Base-by-base conservation (phyloP, 441 rosid species). In the Pelargonium fulgidum region DNA sequence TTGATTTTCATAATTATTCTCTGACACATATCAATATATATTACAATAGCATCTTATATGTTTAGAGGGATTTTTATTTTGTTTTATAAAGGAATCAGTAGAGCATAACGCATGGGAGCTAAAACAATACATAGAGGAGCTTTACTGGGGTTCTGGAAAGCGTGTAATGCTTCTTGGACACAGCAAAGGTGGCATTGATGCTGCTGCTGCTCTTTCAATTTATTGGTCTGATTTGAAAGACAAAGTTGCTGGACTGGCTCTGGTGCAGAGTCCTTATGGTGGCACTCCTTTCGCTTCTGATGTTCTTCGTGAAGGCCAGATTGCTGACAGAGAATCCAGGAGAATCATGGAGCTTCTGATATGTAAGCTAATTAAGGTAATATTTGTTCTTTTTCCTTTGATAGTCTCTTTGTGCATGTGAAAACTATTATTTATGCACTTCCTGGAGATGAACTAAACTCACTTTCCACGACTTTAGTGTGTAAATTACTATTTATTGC, bases 101-200 rank as follows among this genome's bases (percentile, higher is more conserved):
- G 98, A 90, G 84, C 90, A 89, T 79, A 94, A 94, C 78, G 99
- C 99, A 19, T 81, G 78, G 82, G 92, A 88, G 89, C 85, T 92
- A 70, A 90, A 92, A 80, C 97, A 92, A 54, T 94, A 84, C 79
- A 87, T 94, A 65, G 97, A 94, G 75, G 99, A 94, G 84, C 83
- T 92, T 19, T 86, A 84, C 72, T 92, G 98, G 98, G 98, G 98
- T 65, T 84, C 96, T 33, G 82, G 85, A 71, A 94, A 94, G 81
- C 85, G 87, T 41, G 93, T 94, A 73, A 77, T 94, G 81, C 86
- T 94, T 77, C 89, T 94, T 68, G 98, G 99, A 61, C 99, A 94
- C 81, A 92, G 99, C 84, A 94, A 94, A 90, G 98, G 99, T 69
- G 99, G 99, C 59, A 83, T 92, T 73, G 99, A 94, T 79, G 83